Conservation (phyloP, 441 rosid species). For the Adansonia rubrostipa region DNA sequence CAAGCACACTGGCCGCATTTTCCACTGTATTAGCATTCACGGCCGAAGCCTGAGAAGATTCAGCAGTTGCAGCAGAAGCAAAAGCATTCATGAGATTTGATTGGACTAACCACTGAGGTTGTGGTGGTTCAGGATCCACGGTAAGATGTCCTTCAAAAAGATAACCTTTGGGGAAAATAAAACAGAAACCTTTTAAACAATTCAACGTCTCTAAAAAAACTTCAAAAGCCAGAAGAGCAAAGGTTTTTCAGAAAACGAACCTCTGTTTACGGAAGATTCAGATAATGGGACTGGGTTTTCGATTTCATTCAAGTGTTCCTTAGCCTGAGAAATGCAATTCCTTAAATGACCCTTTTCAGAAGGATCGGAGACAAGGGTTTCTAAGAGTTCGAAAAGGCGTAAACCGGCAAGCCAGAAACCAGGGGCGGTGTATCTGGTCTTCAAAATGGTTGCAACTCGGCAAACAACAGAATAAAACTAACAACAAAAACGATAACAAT, state of each 20-base stretch:
- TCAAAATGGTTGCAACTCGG: conserved; percentile 79
- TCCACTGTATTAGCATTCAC: conserved; percentile 41
- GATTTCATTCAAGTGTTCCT: conserved; percentile 55
- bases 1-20: conserved; percentile 50
- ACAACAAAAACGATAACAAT: conserved; percentile 9
- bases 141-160: conserved; percentile 92
- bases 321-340: conserved; percentile 67
- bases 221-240: background rate
- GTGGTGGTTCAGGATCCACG: conserved; percentile 91
- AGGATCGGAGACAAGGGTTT: conserved; percentile 52
- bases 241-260: conserved; percentile 30
- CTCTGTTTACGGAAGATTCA: conserved; percentile 39
- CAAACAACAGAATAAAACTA: conserved; percentile 76
- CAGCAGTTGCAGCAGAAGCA: conserved; percentile 54
- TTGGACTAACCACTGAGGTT: conserved; percentile 80
- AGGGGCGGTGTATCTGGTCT: conserved; percentile 79
- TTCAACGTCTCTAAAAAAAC: background rate
- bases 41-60: conserved; percentile 49
- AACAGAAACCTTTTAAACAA: background rate
- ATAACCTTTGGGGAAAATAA: conserved; percentile 50
- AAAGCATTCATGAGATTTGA: conserved; percentile 65
- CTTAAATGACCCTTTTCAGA: conserved; percentile 68
- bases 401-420: conserved; percentile 88
- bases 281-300: conserved; percentile 45
- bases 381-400: conserved; percentile 67